A percentile compares a stretch with the other conserved stretches of the same genome.
Conservation (phyloP, 2,329 filamentous ascomycete genomes). For the Nigrospora oryzae region DNA sequence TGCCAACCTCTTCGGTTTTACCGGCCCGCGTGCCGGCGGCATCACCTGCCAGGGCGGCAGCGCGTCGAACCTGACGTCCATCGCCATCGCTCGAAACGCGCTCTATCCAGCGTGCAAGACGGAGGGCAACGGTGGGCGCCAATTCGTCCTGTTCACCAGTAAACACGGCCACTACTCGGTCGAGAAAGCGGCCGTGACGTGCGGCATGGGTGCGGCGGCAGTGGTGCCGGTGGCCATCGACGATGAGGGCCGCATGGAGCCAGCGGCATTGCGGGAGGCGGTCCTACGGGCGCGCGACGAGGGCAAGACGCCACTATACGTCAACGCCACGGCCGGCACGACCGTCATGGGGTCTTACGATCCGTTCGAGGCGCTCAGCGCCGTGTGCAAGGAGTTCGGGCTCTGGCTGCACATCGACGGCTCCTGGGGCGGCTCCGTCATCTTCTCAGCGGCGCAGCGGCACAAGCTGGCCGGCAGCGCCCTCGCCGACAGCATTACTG, state of each 20-base stretch:
- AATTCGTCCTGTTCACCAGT: conserved; percentile 81
- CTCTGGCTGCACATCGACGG: conserved; percentile 93
- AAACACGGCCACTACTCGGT: conserved; percentile 90
- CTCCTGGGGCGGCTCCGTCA: conserved; percentile 79
- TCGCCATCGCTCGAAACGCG: conserved; percentile 74
- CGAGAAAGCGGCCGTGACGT: conserved; percentile 88
- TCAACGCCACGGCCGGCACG: conserved; percentile 91
- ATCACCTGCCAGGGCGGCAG: conserved; percentile 54
- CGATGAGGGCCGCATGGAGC: conserved; percentile 60
- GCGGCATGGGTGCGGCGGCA: conserved; percentile 68
- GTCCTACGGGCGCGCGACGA: conserved; percentile 52
- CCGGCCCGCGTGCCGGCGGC: conserved; percentile 57
- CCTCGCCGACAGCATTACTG: conserved; percentile 71
- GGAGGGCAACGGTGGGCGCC: conserved; percentile 54
- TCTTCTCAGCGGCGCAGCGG: conserved; percentile 61
- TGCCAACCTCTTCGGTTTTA: conserved; percentile 70
- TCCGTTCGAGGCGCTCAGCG: conserved; percentile 61
- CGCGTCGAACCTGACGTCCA: conserved; percentile 61
- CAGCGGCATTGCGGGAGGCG: conserved; percentile 53
- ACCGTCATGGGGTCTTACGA: conserved; percentile 90
- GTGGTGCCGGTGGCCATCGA: conserved; percentile 74
- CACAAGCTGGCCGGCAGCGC: conserved; percentile 61
- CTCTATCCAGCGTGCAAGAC: conserved; percentile 73
- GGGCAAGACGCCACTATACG: conserved; percentile 81
- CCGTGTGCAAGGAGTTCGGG: conserved; percentile 60